Base-by-base conservation (phyloP, 2,329 filamentous ascomycete genomes). In the Phialophora tarda region DNA sequence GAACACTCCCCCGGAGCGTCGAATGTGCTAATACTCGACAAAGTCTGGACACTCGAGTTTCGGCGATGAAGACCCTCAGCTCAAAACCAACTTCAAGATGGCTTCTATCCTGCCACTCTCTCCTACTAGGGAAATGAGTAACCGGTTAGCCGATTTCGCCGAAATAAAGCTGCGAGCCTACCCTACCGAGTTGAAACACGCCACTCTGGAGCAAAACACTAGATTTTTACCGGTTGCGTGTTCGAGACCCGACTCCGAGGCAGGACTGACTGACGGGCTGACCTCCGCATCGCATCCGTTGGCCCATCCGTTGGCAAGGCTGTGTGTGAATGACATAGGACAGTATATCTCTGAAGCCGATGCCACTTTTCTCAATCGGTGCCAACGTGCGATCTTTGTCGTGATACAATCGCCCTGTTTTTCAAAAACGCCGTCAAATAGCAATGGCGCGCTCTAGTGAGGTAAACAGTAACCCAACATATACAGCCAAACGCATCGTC, bases 361-460 rank as follows among this genome's bases (percentile, higher is more conserved):
- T 60, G 50, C 47, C 63, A 55, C 58, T n/a, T 59, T 54, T 51
- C 55, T 28, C 47, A 50, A 23, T 50, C 1, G 47, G 7, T 57
- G 54, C 28, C 28, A 50, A 50, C 23, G 47, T 50, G 47, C 47
- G 14, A 50, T 28, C 50, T 54, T 24, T 54, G 23, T 54, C 50
- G 50, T 54, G 21, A 24, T 28, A 28, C 24, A 54, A 30, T 28
- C 24, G 6, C n/a, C 26, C 24, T 12, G 24, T 26, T 30, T 30
- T 28, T 54, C 17, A 23, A 50, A 23, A 50, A 54, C 6, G 50
- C 12, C 28, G 38, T 38, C 41, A 50, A 55, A 14, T 32, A 59
- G 28, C 41, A 59, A 64, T 64, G 62, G 56, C 62, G 14, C 21
- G 47, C 63, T 28, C 50, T 56, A 48, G 63, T 57, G 57, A 60